Conservation (phyloP, 1,284 basidiomycete genomes). For the Golubevia sp. region DNA sequence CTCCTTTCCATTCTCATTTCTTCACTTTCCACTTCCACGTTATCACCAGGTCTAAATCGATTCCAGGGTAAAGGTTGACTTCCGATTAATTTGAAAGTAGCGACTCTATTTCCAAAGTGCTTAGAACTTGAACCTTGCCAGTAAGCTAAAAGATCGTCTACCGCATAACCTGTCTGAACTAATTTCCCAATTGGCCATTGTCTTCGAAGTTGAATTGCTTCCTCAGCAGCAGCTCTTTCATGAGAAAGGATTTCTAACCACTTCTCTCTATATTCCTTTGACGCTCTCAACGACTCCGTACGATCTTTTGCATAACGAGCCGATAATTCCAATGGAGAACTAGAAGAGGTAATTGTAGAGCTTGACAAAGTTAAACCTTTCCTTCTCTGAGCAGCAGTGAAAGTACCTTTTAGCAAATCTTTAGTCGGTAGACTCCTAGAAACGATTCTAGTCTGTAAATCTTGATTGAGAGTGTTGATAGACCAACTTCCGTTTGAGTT, state of each 20-base stretch:
- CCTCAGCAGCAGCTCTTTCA: slow-evolving; percentile 33
- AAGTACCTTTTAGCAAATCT: no score
- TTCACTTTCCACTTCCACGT: slow-evolving; percentile 1
- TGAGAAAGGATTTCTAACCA: slow-evolving; percentile 31
- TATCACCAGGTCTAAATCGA: slow-evolving; percentile 3
- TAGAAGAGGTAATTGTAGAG: background rate
- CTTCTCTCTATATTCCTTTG: slow-evolving; percentile 23
- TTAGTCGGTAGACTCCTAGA: no score
- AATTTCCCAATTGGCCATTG: slow-evolving; percentile 7
- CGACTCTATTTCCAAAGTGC: slow-evolving; percentile 40
- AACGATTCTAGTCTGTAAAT: no score
- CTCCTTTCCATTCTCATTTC: background rate
- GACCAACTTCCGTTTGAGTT: no score
- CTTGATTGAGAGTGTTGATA: no score
- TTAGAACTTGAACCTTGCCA: slow-evolving; percentile 38
- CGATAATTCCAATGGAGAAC: background rate
- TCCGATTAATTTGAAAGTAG: slow-evolving; percentile 44
- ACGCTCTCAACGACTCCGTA: background rate
- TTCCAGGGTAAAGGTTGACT: slow-evolving; percentile 8
- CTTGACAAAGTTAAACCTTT: background rate
- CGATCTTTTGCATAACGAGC: background rate
- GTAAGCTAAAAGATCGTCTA: slow-evolving; percentile 45
- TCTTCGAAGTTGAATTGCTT: slow-evolving; percentile 29
- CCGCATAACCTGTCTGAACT: slow-evolving; percentile 13
- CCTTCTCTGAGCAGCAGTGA: background rate